Evolutionary conservation across 2,329 filamentous ascomycete species (phyloP).

Genomic region (Neopestalotiopsis clavispora): DNA sequence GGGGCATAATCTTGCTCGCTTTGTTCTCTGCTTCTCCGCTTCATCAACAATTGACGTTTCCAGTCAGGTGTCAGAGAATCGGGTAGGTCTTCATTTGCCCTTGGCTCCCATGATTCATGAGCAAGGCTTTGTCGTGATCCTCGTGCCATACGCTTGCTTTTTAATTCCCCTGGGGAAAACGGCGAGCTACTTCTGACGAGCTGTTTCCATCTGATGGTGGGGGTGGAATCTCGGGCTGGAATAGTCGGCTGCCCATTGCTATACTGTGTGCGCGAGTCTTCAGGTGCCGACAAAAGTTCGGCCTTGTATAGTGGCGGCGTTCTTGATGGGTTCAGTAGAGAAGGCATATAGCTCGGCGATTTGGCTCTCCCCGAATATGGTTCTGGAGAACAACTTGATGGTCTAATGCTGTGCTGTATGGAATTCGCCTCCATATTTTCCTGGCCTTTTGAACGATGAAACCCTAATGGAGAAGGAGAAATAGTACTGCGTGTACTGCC

Average conservation of each 20-base stretch:
- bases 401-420: background rate
- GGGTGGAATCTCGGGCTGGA: slow-evolving; percentile 9
- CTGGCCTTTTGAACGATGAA: background rate
- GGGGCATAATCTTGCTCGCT: slow-evolving; percentile 20
- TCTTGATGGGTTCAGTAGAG: background rate
- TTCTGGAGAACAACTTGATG: background rate
- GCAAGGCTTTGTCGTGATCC: slow-evolving; percentile 17
- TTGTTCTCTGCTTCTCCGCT: slow-evolving; percentile 19
- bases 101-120: slow-evolving; percentile 23
- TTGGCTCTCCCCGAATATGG: background rate
- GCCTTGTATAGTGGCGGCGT: background rate
- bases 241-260: background rate
- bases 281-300: background rate
- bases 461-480: background rate
- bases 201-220: slow-evolving; percentile 27
- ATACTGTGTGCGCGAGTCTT: background rate
- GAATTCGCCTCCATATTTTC: background rate
- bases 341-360: background rate
- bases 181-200: slow-evolving; percentile 30
- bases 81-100: background rate
- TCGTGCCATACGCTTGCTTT: slow-evolving; percentile 30
- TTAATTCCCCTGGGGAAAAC: slow-evolving; percentile 27
- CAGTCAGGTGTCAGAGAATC: slow-evolving; percentile 23
- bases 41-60: slow-evolving; percentile 22
- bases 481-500: background rate